Conservation (phyloP, 352 stramenopile species). For the Thalassiosira exigua region DNA sequence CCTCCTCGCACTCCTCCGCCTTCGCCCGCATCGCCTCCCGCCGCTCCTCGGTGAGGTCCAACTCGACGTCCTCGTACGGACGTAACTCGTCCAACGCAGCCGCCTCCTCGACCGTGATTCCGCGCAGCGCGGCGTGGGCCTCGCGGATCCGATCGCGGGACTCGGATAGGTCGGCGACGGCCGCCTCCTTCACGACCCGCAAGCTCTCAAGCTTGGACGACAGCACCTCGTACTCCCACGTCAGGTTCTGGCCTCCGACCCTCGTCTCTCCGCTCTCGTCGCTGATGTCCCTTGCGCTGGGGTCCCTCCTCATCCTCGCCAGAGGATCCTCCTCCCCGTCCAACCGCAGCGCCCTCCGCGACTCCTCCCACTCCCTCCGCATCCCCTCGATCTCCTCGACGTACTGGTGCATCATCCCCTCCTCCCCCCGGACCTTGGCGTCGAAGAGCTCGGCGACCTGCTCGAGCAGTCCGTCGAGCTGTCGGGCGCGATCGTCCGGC, state of each 20-base stretch:
- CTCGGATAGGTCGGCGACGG: conserved; percentile 57
- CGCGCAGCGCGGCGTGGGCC: conserved; percentile 57
- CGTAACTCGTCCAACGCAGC: conserved; percentile 10
- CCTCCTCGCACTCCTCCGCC: conserved; percentile 73
- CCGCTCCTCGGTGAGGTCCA: conserved; percentile 65
- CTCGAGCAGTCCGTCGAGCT: conserved; percentile 73
- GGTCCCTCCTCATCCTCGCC: conserved; percentile 18
- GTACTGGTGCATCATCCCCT: conserved; percentile 73
- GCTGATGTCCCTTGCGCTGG: too few species aligned
- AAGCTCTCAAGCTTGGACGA: conserved; percentile 60
- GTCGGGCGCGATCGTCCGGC: conserved; percentile 70
- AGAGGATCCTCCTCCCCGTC: conserved; percentile 31
- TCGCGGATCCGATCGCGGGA: conserved; percentile 65
- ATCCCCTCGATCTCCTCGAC: conserved; percentile 69
- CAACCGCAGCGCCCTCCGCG: conserved; percentile 56
- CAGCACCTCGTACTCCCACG: conserved; percentile 48
- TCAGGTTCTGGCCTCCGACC: conserved; percentile 13
- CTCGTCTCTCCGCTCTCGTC: conserved; percentile 9
- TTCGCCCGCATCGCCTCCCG: conserved; percentile 67
- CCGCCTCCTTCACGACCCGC: conserved; percentile 30
- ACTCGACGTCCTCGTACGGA: conserved; percentile 69
- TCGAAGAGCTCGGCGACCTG: conserved; percentile 69
- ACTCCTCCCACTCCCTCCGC: conserved; percentile 60
- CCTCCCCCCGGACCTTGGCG: conserved; percentile 76
- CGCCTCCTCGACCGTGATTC: conserved; percentile 25